Base-by-base conservation (phyloP, 2,329 filamentous ascomycete species). In the Catunica adiposa region DNA sequence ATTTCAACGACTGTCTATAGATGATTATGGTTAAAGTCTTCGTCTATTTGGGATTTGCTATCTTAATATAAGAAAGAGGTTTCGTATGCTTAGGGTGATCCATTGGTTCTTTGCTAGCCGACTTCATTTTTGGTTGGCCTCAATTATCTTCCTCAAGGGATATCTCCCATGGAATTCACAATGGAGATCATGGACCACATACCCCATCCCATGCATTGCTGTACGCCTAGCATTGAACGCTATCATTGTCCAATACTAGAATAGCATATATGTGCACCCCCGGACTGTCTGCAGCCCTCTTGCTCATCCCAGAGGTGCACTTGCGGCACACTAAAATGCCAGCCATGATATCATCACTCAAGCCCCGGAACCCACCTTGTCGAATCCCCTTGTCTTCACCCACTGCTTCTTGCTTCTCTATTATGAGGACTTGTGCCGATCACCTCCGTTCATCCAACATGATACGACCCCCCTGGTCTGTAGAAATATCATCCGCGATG, bases 401-500 rank as follows among this genome's bases (percentile, higher is more conserved):
- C n/a, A 25, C 11, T 48, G 17, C 15, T 48, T 48, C 22, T 48
- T 48, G 40, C 22, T 48, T 14, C 22, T 48, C 8, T 25, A 22
- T 48, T 17, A 22, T 22, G 23, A 22, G 23, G 11, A 14, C 44
- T n/a, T 14, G 5, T 26, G 44, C 23, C 7, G 44, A 48, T 48
- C 44, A 23, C 44, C 44, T 48, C 44, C 44, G 44, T 48, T 48
- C 44, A 48, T 48, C 44, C 44, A 48, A 48, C 44, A 25, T 48
- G 44, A 48, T 48, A 48, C 44, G 44, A 48, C 17, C 44, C 44
- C n/a, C 44, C 44, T 26, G 20, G 44, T 23, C 22, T n/a, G 11
- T 42, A 42, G 6, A 15, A 20, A 42, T 7, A 42, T n/a, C 15
- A n/a, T 20, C 17, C 15, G 15, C n/a, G 15, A 42, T n/a, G n/a